Evolutionary conservation across 164 flowering plant species (phyloP).

Genomic region (Magnolia sinica): DNA sequence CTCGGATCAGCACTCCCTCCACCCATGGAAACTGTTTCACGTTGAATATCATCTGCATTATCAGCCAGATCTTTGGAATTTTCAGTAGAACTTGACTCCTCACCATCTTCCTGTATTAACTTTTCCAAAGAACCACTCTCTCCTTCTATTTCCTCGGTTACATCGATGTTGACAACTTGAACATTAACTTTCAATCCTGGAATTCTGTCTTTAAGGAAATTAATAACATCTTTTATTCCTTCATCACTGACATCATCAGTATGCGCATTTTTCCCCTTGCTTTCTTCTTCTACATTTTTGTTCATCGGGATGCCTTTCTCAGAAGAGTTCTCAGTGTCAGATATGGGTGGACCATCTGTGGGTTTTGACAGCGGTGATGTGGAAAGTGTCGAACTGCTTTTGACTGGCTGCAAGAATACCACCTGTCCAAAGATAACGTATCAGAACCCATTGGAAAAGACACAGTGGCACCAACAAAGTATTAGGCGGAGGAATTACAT

Average conservation of each 20-base stretch:
- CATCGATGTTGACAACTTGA: slow-evolving; percentile 66
- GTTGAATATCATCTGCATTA: slow-evolving; percentile 47
- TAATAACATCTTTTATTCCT: slow-evolving; percentile 75
- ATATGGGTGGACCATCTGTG: slow-evolving; percentile 30
- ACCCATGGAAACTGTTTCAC: slow-evolving; percentile 38
- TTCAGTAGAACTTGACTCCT: slow-evolving; percentile 34
- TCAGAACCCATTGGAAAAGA: neutral
- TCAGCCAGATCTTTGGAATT: slow-evolving; percentile 44
- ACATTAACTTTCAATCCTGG: slow-evolving; percentile 84
- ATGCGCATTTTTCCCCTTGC: slow-evolving; percentile 51
- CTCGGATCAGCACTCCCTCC: slow-evolving; percentile 36
- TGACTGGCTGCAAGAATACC: slow-evolving; percentile 63
- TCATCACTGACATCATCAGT: slow-evolving; percentile 80
- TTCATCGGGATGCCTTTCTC: slow-evolving; percentile 38
- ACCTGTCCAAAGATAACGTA: slow-evolving; percentile 48
- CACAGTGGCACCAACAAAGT: neutral
- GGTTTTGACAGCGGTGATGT: slow-evolving; percentile 36
- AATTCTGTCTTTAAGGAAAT: slow-evolving; percentile 79
- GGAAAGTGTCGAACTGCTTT: slow-evolving; percentile 37
- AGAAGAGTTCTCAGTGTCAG: slow-evolving; percentile 39
- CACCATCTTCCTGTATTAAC: slow-evolving; percentile 53
- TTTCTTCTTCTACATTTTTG: slow-evolving; percentile 43
- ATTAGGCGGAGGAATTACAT: too few relatives aligned
- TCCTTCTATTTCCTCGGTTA: slow-evolving; percentile 45
- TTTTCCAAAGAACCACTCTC: slow-evolving; percentile 53